Conservation (phyloP, 202 grass and related monocot species). For the Bolboschoenoplectus hybrid region DNA sequence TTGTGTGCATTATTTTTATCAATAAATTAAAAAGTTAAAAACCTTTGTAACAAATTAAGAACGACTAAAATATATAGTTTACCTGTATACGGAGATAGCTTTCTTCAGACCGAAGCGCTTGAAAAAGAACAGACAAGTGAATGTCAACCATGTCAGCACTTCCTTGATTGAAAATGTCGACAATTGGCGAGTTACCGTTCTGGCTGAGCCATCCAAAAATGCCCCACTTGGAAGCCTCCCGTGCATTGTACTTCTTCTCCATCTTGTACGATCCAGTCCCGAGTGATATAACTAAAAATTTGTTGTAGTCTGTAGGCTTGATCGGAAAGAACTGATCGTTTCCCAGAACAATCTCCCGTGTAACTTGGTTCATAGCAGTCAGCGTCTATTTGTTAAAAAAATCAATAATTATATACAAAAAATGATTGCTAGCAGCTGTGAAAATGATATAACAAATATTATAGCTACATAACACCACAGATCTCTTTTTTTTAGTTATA, state of each 20-base stretch:
- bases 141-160: constrained; percentile 79
- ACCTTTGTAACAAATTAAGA: background rate
- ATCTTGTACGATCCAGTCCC: constrained; percentile 53
- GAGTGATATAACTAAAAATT: constrained; percentile 67
- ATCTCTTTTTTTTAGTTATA: too few relatives aligned
- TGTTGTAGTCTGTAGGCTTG: constrained; percentile 54
- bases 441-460: too few relatives aligned
- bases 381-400: constrained; percentile 48
- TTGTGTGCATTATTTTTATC: background rate
- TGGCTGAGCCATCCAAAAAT: constrained; percentile 62
- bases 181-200: constrained; percentile 41
- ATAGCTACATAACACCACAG: too few relatives aligned
- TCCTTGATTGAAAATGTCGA: constrained; percentile 64
- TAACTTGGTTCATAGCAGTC: constrained; percentile 55
- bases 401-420: background rate
- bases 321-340: constrained; percentile 48
- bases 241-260: constrained; percentile 41
- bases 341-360: constrained; percentile 46
- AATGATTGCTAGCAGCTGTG: too few relatives aligned
- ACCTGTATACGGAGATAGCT: constrained; percentile 79
- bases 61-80: background rate
- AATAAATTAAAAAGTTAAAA: background rate
- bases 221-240: constrained; percentile 58
- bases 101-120: constrained; percentile 41
- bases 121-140: constrained; percentile 63